These are phyloP conservation scores for Myrica gale DNA, from an alignment of 306 rosid genomes.

Conservation along the genomic window DNA sequence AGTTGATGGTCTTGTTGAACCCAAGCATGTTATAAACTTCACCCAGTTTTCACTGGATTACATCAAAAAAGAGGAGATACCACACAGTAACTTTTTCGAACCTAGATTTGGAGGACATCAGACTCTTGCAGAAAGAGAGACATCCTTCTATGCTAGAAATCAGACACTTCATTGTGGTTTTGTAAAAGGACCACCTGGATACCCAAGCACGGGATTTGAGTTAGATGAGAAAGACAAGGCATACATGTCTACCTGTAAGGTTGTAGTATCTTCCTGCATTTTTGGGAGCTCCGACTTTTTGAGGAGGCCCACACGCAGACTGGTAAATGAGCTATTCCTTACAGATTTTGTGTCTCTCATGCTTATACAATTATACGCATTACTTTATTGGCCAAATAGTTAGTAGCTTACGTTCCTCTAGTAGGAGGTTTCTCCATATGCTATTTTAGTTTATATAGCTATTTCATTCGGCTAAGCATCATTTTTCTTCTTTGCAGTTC, in stretches of 20 bases:
- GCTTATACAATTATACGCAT: background rate
- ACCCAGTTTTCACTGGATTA: slow-evolving; percentile 61
- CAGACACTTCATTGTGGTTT: slow-evolving; percentile 88
- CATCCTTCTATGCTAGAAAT: slow-evolving; percentile 61
- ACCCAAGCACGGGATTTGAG: slow-evolving; percentile 78
- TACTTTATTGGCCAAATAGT: background rate
- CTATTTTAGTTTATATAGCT: background rate
- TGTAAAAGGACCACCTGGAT: slow-evolving; percentile 56
- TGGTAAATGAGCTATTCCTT: slow-evolving; percentile 44
- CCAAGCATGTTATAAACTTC: slow-evolving; percentile 48
- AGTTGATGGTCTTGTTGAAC: slow-evolving; percentile 62
- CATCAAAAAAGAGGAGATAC: slow-evolving; percentile 52
- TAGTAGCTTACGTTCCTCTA: slow-evolving; percentile 15
- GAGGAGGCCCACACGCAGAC: slow-evolving; percentile 81
- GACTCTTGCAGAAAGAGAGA: slow-evolving; percentile 72
- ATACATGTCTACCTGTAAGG: slow-evolving; percentile 66
- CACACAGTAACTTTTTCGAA: slow-evolving; percentile 31
- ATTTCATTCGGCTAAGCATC: slow-evolving; percentile 13
- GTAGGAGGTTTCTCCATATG: slow-evolving; percentile 12
- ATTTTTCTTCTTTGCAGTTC: background rate
- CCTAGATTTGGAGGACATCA: slow-evolving; percentile 91
- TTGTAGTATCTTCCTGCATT: slow-evolving; percentile 91
- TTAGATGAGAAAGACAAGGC: slow-evolving; percentile 62
- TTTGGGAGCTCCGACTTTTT: slow-evolving; percentile 93
- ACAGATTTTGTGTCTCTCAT: slow-evolving; percentile 2